phyloP scores from a whole-genome alignment of 2,329 filamentous ascomycete species.

The Phyllosticta ampelicida region DNA sequence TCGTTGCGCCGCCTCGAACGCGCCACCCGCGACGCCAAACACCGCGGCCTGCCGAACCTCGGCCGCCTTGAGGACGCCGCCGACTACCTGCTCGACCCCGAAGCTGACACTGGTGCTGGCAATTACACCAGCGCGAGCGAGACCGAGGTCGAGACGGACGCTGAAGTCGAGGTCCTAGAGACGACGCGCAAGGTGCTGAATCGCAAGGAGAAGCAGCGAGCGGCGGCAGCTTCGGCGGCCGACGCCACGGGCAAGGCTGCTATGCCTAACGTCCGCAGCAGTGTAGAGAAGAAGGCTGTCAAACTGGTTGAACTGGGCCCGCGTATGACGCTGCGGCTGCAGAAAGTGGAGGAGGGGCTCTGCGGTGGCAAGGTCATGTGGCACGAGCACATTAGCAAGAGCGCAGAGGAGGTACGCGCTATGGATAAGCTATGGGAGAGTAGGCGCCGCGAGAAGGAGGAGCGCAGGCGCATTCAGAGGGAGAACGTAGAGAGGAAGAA shows the following conservation, averaged over 20 bases:
- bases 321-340: slow-evolving; percentile 75
- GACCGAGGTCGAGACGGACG: slow-evolving; percentile 87
- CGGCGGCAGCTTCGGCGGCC: slow-evolving; percentile 20
- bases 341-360: slow-evolving; percentile 91
- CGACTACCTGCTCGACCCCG: slow-evolving; percentile 79
- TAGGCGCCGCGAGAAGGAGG: slow-evolving; percentile 69
- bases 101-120: slow-evolving; percentile 40
- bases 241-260: slow-evolving; percentile 24
- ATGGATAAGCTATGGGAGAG: slow-evolving; percentile 77
- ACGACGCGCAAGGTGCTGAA: slow-evolving; percentile 53
- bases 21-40: slow-evolving; percentile 63
- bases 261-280: slow-evolving; percentile 25
- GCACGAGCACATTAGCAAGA: slow-evolving; percentile 91
- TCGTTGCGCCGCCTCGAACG: slow-evolving; percentile 74
- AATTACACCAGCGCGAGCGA: slow-evolving; percentile 91
- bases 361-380: slow-evolving; percentile 89
- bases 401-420: slow-evolving; percentile 61
- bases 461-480: slow-evolving; percentile 68
- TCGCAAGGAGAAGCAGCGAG: slow-evolving; percentile 40
- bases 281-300: slow-evolving; percentile 74
- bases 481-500: slow-evolving; percentile 85
- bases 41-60: slow-evolving; percentile 67
- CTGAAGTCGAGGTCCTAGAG: slow-evolving; percentile 75
- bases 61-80: slow-evolving; percentile 86
- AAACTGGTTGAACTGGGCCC: slow-evolving; percentile 90